A percentile compares a stretch with the other conserved stretches of the same genome.
These are phyloP conservation scores for Piper betle DNA, from an alignment of 164 flowering plant species.

Conservation along the genomic window DNA sequence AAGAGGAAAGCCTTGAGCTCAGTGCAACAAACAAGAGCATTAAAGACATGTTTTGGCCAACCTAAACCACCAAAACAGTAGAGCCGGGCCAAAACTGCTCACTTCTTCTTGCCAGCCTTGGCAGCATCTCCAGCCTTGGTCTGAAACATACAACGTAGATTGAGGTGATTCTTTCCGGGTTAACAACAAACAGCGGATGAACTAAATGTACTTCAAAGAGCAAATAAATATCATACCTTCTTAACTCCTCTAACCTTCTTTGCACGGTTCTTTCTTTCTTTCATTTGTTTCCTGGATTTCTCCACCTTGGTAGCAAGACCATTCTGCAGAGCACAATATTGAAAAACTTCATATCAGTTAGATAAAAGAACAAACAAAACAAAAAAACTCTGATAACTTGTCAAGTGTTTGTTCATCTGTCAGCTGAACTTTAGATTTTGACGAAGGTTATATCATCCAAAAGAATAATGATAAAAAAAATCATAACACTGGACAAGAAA, in stretches of 20 bases:
- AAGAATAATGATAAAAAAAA: too few species aligned
- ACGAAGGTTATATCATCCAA: too few species aligned
- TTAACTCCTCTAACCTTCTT: conserved; percentile 22
- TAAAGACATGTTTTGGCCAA: neutral
- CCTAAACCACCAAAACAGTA: neutral
- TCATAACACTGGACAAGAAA: too few species aligned
- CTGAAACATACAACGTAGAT: neutral
- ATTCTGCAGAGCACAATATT: conserved; percentile 10
- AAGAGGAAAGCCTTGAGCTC: neutral
- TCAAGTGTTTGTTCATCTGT: too few species aligned
- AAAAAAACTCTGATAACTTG: too few species aligned
- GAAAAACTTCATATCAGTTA: neutral
- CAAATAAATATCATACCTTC: conserved; percentile 12
- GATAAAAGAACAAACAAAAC: too few species aligned
- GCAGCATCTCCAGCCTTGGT: conserved; percentile 7
- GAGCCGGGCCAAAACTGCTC: neutral
- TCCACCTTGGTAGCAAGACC: conserved; percentile 24
- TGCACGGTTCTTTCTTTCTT: conserved; percentile 24
- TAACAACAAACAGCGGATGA: too few species aligned
- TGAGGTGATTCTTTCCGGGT: too few species aligned
- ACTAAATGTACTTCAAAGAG: too few species aligned
- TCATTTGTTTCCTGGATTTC: conserved; percentile 23
- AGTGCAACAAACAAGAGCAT: neutral
- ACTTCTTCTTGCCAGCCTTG: conserved; percentile 6
- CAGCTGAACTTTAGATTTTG: too few species aligned